Evolutionary conservation across 106 monocot species (phyloP), one percentile per base, ranked within the genome.

Genomic region (Platanthera guangdongensis): DNA sequence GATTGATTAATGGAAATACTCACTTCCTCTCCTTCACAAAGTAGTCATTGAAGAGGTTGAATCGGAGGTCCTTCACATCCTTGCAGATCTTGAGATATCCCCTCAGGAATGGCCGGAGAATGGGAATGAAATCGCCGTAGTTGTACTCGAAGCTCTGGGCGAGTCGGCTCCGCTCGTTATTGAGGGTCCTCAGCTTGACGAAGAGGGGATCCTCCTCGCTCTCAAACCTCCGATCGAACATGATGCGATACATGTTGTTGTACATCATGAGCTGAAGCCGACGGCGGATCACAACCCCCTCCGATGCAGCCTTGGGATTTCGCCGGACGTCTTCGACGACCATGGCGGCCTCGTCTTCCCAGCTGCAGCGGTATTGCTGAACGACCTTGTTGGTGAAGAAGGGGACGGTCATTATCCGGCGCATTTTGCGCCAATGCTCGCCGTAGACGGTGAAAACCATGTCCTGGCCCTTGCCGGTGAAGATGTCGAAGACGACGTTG

Each of bases 301-400:
- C 84, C 19, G 76, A 84, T 9, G 84, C 82, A 30, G 91, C 83
- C 71, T 76, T 73, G 8, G 86, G 77, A 69, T 92, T 57, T 45
- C 28, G 51, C 62, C 69, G 82, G 16, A 92, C 80, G 52, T 92
- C 92, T 70, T 88, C 92, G 52, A 92, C 86, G 22, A 92, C 92
- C 12, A 28, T 32, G 9, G 77, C 75, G 30, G 88, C 88, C 72
- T 92, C 92, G 50, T 82, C 84, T 68, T 92, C 92, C 86, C 88
- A 92, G 0, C 86, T 86, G 50, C 14, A 45, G 8, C 89, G 83
- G 80, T 92, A 84, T 76, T 92, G 88, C 76, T 80, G 82, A 32
- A 92, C 92, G 21, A 92, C 90, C 83, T 92, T 92, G 81, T 89
- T 92, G 84, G 92, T 92, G 88, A 92, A 92, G 84, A 92, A 92